Conservation (phyloP, 2,329 filamentous ascomycete genomes). For the Colletotrichum acutatum region DNA sequence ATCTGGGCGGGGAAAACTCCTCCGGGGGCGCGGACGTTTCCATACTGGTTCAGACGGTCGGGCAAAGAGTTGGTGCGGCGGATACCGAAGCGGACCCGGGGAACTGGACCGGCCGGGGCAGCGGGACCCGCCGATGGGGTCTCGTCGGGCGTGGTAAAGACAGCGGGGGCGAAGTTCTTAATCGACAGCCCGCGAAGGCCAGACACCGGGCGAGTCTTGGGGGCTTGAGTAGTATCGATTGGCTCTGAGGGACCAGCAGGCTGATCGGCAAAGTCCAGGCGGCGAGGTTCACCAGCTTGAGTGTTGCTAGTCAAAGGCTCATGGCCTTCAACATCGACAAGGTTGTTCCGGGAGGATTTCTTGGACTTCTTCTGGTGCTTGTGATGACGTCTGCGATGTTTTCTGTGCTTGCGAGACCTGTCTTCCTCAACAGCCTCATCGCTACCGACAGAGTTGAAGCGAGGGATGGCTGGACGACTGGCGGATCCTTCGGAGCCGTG, state of each 20-base stretch:
- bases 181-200: constrained; percentile 70
- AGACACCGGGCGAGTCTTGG: constrained; percentile 57
- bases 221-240: constrained; percentile 36
- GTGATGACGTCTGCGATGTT: constrained; percentile 49
- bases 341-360: constrained; percentile 54
- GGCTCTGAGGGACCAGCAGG: constrained; percentile 44
- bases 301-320: constrained; percentile 45
- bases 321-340: constrained; percentile 39
- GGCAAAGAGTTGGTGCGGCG: constrained; percentile 81
- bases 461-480: constrained; percentile 49
- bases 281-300: constrained; percentile 57
- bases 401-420: constrained; percentile 46
- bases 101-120: constrained; percentile 56
- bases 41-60: constrained; percentile 67
- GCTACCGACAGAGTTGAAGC: constrained; percentile 48
- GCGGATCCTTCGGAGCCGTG: constrained; percentile 50
- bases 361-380: constrained; percentile 56
- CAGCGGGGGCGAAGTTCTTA: constrained; percentile 76
- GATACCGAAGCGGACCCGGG: constrained; percentile 71
- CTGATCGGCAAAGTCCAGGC: constrained; percentile 67
- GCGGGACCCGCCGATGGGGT: constrained; percentile 10
- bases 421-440: constrained; percentile 61
- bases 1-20: constrained; percentile 61
- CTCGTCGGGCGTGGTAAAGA: constrained; percentile 62
- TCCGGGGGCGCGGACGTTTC: constrained; percentile 57